Base-by-base conservation (phyloP, 2,329 filamentous ascomycete species). In the Alternaria postmessia region DNA sequence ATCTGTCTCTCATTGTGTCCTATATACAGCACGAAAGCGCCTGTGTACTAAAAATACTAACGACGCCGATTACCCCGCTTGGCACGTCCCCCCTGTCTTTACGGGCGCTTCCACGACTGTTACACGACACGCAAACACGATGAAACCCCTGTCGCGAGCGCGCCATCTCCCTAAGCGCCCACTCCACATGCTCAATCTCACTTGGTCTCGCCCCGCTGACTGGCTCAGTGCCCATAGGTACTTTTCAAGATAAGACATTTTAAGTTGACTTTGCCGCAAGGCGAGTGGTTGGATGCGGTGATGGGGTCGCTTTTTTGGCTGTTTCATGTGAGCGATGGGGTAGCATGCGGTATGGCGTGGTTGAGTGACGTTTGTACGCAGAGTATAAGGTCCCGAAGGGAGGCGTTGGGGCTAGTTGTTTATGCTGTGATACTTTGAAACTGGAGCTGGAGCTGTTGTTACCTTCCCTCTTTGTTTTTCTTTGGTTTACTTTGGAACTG, bases 271-370 rank as follows among this genome's bases (percentile, higher is more conserved):
- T 26, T 49, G 34, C n/a, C 38, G 52, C 32, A 36, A 34, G 47
- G 49, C 39, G 41, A 18, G 39, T 41, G 30, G 47, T 41, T 24
- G 54, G 41, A 32, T 51, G 46, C 20, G 46, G 46, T 38, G 22
- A 18, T 52, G 36, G 54, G 54, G 28, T 36, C 49, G 49, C 43
- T 39, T 46, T 57, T 57, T 41, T 30, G 49, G 54, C 16, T 41
- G 49, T 51, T 51, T 51, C 49, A 51, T 51, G 36, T 51, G 36
- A 18, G 49, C 22, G 24, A 36, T 34, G 32, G 32, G 20, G 30
- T 36, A 36, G 32, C 20, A 39, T 38, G 49, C 12, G 49, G 49
- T 14, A 39, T 41, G 49, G 49, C 34, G 36, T 38, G 43, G 48
- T 43, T 44, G 43, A 57, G 54, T 49, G 38, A 49, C 30, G 46